Conservation (phyloP, 73 alveolate genomes). For the Paramecium biaurelia region DNA sequence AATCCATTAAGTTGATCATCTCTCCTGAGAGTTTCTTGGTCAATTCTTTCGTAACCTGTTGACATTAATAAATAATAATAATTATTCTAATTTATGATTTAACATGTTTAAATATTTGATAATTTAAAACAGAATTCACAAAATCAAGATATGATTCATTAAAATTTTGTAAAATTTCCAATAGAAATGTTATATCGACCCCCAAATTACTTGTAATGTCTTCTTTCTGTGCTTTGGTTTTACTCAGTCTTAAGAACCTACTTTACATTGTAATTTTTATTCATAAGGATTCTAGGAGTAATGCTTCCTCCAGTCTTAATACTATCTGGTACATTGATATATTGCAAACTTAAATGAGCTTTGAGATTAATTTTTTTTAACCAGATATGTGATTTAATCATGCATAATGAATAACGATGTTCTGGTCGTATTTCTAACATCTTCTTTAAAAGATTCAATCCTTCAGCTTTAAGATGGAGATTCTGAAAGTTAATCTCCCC, state of each 20-base stretch:
- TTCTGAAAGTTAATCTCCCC: not conserved
- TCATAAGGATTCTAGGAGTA: not conserved
- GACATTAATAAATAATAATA: not conserved
- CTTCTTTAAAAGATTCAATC: not conserved
- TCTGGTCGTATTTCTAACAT: slow-evolving; percentile 11
- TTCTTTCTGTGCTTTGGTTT: not conserved
- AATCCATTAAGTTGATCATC: not conserved
- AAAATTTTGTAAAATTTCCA: not conserved
- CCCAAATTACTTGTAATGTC: not conserved
- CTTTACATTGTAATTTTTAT: not conserved
- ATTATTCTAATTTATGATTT: not conserved
- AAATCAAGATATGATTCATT: not conserved
- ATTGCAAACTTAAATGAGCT: not conserved
- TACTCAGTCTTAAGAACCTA: not conserved
- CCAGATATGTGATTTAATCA: not conserved
- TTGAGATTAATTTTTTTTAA: not conserved
- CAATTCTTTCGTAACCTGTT: not conserved
- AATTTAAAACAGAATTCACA: not conserved
- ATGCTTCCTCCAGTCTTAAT: not conserved
- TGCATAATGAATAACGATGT: not conserved
- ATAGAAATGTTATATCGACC: not conserved
- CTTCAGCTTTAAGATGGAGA: not conserved
- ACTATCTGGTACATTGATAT: not conserved
- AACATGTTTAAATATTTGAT: not conserved
- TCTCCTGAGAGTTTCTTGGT: not conserved